These are phyloP conservation scores for Phyllachora maydis DNA, from an alignment of 2,329 filamentous ascomycete species.

Conservation along the genomic window DNA sequence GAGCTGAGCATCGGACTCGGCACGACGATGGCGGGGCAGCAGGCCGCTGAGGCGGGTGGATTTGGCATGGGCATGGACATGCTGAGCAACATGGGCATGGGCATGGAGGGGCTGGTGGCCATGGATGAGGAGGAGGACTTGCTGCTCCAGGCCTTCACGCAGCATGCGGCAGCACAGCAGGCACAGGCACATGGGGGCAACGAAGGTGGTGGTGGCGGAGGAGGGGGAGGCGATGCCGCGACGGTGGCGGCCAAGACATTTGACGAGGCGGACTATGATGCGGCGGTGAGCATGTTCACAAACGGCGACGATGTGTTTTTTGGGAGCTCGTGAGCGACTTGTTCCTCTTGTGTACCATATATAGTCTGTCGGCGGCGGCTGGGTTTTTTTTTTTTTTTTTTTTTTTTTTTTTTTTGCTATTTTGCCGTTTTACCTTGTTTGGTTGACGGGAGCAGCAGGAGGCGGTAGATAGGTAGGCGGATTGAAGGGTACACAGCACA, in stretches of 20 bases:
- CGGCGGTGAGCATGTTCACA: slow-evolving; percentile 28
- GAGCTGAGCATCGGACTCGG: slow-evolving; percentile 9
- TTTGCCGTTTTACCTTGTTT: too few relatives aligned
- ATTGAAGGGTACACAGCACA: too few relatives aligned
- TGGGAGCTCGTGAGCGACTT: slow-evolving; percentile 8
- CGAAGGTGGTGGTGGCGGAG: slow-evolving; percentile 19
- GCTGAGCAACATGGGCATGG: too few relatives aligned
- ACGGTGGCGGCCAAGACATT: slow-evolving; percentile 28
- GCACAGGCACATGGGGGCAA: too few relatives aligned
- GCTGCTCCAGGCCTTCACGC: slow-evolving; percentile 21
- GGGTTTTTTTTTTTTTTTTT: slow-evolving; percentile 1
- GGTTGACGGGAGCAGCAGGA: too few relatives aligned
- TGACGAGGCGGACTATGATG: slow-evolving; percentile 28
- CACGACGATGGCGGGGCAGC: slow-evolving; percentile 12
- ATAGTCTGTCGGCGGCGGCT: too few relatives aligned
- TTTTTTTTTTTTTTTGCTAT: too few relatives aligned
- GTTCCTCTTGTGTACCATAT: too few relatives aligned
- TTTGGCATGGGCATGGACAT: slow-evolving; percentile 10
- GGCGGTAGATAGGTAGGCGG: too few relatives aligned
- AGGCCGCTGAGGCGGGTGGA: slow-evolving; percentile 3
- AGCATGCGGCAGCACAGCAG: too few relatives aligned
- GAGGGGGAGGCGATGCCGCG: slow-evolving; percentile 13
- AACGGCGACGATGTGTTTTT: slow-evolving; percentile 31
- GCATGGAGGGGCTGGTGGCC: slow-evolving; percentile 8
- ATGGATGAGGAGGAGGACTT: slow-evolving; percentile 25